These are phyloP conservation scores for Fusarium begoniae DNA, from an alignment of 2,329 filamentous ascomycete genomes.

Conservation along the genomic window DNA sequence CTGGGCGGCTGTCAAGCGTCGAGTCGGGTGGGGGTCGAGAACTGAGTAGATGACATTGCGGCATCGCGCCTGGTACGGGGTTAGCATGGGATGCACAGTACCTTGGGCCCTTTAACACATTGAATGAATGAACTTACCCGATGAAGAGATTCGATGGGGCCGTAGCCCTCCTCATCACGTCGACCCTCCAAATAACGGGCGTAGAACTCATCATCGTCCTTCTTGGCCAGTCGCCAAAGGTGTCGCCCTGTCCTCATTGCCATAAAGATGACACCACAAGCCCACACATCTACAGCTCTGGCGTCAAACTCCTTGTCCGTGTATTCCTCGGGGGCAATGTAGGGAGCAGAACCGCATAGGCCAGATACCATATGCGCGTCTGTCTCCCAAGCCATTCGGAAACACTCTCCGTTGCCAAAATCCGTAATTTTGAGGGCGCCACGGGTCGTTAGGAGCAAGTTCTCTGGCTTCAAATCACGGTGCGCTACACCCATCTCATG, in stretches of 20 bases:
- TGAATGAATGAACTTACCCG: constrained; percentile 70
- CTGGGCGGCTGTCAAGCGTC: constrained; percentile 94
- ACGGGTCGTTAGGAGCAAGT: constrained; percentile 90
- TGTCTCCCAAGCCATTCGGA: constrained; percentile 99
- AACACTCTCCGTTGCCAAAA: constrained; percentile 98
- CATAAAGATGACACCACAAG: constrained; percentile 99
- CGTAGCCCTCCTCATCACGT: constrained; percentile 94
- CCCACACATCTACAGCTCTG: constrained; percentile 97
- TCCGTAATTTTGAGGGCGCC: constrained; percentile 97
- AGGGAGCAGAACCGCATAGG: constrained; percentile 94
- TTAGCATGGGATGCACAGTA: constrained; percentile 16
- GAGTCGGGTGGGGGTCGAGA: constrained; percentile 89
- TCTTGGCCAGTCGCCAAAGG: constrained; percentile 95
- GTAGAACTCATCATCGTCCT: constrained; percentile 97
- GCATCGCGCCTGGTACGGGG: constrained; percentile 78
- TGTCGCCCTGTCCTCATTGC: constrained; percentile 97
- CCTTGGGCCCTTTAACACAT: neutral
- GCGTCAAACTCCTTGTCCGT: constrained; percentile 95
- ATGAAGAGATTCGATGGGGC: constrained; percentile 93
- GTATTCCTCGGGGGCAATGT: constrained; percentile 98
- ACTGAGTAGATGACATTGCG: constrained; percentile 99
- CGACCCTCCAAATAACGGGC: constrained; percentile 92
- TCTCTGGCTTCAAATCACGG: constrained; percentile 96
- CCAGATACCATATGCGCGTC: constrained; percentile 98
- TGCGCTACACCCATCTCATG: constrained; percentile 99